Conservation (phyloP, 2,329 filamentous ascomycete genomes). For the Neurospora sp. region DNA sequence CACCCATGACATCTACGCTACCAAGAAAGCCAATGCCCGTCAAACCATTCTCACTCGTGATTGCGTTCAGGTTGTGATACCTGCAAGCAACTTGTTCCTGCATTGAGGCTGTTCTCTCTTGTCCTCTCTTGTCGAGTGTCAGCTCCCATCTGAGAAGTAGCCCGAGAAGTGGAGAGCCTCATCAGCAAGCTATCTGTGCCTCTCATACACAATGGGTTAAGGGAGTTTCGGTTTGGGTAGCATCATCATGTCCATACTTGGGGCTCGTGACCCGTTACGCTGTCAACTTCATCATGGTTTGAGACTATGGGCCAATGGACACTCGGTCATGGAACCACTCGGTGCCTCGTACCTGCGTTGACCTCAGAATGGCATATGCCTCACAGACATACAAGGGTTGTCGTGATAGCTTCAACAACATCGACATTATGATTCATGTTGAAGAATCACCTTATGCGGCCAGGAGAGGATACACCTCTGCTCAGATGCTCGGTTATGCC, state of each 20-base stretch:
- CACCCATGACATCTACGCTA: background rate
- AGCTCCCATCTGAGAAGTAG: background rate
- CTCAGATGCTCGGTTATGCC: background rate
- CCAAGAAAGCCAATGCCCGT: background rate
- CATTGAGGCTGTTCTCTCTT: background rate
- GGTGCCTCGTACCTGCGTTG: background rate
- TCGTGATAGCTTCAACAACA: background rate
- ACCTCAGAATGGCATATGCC: background rate
- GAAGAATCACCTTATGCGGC: background rate
- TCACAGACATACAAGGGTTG: background rate
- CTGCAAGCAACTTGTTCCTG: background rate
- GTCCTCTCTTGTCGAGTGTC: background rate
- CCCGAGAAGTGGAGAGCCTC: background rate
- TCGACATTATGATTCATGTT: background rate
- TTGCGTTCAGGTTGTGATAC: background rate
- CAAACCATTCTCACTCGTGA: background rate
- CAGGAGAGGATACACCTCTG: background rate
- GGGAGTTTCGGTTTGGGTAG: background rate
- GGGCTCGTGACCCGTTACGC: background rate
- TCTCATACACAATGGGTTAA: background rate
- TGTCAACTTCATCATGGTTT: background rate
- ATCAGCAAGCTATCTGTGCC: background rate
- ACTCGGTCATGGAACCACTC: background rate
- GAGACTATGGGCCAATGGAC: background rate
- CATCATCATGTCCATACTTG: background rate